Evolutionary conservation across 2,329 filamentous ascomycete species (phyloP), one percentile per base, ranked within the genome.

Genomic region (Fusarium sp.): DNA sequence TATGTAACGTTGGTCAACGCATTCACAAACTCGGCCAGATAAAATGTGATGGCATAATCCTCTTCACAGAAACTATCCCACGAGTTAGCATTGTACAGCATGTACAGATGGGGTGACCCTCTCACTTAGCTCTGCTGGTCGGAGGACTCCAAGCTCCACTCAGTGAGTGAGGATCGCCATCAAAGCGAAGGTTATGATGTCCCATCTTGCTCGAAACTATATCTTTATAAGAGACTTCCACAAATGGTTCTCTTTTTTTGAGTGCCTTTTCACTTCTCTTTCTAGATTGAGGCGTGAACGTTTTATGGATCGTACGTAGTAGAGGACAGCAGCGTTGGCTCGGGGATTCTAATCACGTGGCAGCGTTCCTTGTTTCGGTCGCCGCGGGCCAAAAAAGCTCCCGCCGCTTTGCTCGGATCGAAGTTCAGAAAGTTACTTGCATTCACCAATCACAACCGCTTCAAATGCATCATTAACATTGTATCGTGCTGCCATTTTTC

Each of bases 31-130:
- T 84, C 82, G 31, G 81, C 81, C 8, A 84, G 66, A 53, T 80
- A 83, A 17, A 79, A 72, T 3, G 80, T 82, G 20, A 84, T 66
- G n/a, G 77, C 76, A 71, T 83, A 83, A 73, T 89, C 87, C 78
- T 90, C 78, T 53, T 81, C 79, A 46, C 79, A 81, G 50, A 81
- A 81, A 55, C 79, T 81, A 45, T 11, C 9, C 13, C 39, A 11
- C 36, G 11, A 36, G 66, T 75, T 54, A 74, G 63, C 58, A 59
- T 38, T 15, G 24, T 44, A 39, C 18, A 28, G 2, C 34, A 40
- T 20, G 45, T 26, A 33, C 42, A 48, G 42, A 24, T n/a, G 20
- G 42, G 55, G 51, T 38, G 40, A 46, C 28, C 40, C 34, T 56
- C 74, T 72, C 69, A 82, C 80, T 82, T 82, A 63, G 79, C 80